phyloP scores from a whole-genome alignment of 1,284 basidiomycete genomes.

The Phaffia rhodozyma region DNA sequence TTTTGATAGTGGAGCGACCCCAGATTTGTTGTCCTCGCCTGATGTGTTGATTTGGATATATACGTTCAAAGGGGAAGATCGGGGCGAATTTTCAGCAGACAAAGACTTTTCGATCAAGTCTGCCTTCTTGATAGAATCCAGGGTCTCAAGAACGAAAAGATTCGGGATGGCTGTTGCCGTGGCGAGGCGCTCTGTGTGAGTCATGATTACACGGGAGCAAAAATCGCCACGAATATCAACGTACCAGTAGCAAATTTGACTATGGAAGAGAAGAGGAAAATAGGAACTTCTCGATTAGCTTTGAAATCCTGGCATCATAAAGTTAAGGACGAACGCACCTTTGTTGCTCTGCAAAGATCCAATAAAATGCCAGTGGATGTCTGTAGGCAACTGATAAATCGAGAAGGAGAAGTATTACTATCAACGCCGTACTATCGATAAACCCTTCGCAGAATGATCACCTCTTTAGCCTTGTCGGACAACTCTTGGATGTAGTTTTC shows the following conservation, averaged over 20 bases:
- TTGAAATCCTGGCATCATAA: no score
- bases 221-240: slow-evolving; percentile 23
- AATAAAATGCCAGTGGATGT: slow-evolving; percentile 95
- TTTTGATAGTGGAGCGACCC: slow-evolving; percentile 49
- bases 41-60: slow-evolving; percentile 93
- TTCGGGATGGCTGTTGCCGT: slow-evolving; percentile 62
- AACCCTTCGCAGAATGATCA: slow-evolving; percentile 35
- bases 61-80: slow-evolving; percentile 50
- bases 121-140: slow-evolving; percentile 78
- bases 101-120: slow-evolving; percentile 69
- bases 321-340: slow-evolving; percentile 11
- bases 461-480: slow-evolving; percentile 70
- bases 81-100: slow-evolving; percentile 29
- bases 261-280: no score
- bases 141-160: slow-evolving; percentile 75
- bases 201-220: slow-evolving; percentile 19
- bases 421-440: neutral
- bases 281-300: no score
- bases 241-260: slow-evolving; percentile 75
- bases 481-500: slow-evolving; percentile 97
- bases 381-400: slow-evolving; percentile 51
- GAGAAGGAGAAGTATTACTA: neutral
- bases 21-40: slow-evolving; percentile 78
- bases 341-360: slow-evolving; percentile 93
- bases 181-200: slow-evolving; percentile 13